These are phyloP conservation scores for Rhizoclosmatium globosum DNA, from an alignment of 192 early-diverging fungal genomes.

Conservation along the genomic window DNA sequence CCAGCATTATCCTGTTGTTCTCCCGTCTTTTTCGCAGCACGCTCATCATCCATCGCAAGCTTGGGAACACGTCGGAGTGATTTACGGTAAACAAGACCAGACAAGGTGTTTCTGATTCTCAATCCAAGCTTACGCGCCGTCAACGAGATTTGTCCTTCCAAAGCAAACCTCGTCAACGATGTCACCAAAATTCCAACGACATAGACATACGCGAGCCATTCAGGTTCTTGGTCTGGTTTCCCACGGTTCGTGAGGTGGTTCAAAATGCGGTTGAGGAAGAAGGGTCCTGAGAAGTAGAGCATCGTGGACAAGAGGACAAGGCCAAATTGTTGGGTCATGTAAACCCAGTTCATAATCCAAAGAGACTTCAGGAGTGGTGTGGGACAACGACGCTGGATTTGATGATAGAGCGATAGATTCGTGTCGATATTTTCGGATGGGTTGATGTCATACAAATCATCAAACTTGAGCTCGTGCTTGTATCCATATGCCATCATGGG, in stretches of 20 bases:
- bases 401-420: slow-evolving; percentile 25
- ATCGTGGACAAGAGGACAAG: neutral
- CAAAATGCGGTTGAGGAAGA: slow-evolving; percentile 10
- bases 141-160: slow-evolving; percentile 36
- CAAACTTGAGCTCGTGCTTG: slow-evolving; percentile 58
- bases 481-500: slow-evolving; percentile 63
- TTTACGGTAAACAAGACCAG: slow-evolving; percentile 42
- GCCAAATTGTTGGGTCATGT: neutral
- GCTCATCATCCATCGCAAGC: neutral
- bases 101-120: slow-evolving; percentile 2
- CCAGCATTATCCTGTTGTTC: neutral
- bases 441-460: slow-evolving; percentile 34
- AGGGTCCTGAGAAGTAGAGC: neutral
- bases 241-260: slow-evolving; percentile 5
- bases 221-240: neutral
- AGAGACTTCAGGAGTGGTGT: neutral
- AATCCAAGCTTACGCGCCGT: slow-evolving; percentile 13
- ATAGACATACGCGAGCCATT: slow-evolving; percentile 32
- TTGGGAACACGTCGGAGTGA: slow-evolving; percentile 29
- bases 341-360: neutral
- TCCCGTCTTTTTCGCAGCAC: neutral
- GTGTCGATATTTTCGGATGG: slow-evolving; percentile 14
- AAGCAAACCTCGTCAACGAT: slow-evolving; percentile 23
- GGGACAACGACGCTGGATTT: slow-evolving; percentile 2
- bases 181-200: slow-evolving; percentile 32